Evolutionary conservation across 1,139 yeast genomes (phyloP), one percentile per base, ranked within the genome.

Genomic region (Hyphopichia wangnamkhiaoensis): DNA sequence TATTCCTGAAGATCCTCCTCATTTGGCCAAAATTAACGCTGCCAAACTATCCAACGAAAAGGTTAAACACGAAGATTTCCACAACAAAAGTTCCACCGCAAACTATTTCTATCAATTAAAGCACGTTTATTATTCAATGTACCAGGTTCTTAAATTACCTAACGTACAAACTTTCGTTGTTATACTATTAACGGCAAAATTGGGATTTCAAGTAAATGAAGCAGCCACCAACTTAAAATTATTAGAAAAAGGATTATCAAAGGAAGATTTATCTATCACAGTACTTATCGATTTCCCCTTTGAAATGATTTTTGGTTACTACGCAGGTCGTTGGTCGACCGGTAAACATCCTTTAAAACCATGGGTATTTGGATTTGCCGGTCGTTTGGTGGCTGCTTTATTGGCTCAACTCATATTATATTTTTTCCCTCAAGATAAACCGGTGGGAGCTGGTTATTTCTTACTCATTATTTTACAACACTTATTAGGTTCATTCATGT

Each of bases 131-230:
- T 45, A 53, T 4, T 77, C 91, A 36, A 91, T 93, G 95, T 71
- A 78, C 58, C 74, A 82, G 49, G 94, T 93, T 24, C 68, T 90
- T 39, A 78, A 79, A 53, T 72, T 93, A 31, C 79, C 82, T n/a
- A 82, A 89, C 45, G 84, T 93, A 29, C 93, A 83, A 57, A 71
- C 80, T 6, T 79, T 93, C 50, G 84, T 90, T 21, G 53, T 82
- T 1, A 79, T 94, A 10, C 90, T 90, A 53, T 63, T 93, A 34
- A 61, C 89, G 13, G 84, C 96, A 28, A 93, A 93, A 58, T 74
- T 93, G 41, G 98, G 96, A 4, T 94, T 93, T 59, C 96, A 91
- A 58, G 95, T 93, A 15, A 93, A 91, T 53, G 99, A 93, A 59
- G 91, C 95, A 4, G 98, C 95, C 18, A 93, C 98, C 1, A 91